These are phyloP conservation scores for Diaporthe capsici DNA, from an alignment of 2,329 filamentous ascomycete genomes.

Conservation along the genomic window DNA sequence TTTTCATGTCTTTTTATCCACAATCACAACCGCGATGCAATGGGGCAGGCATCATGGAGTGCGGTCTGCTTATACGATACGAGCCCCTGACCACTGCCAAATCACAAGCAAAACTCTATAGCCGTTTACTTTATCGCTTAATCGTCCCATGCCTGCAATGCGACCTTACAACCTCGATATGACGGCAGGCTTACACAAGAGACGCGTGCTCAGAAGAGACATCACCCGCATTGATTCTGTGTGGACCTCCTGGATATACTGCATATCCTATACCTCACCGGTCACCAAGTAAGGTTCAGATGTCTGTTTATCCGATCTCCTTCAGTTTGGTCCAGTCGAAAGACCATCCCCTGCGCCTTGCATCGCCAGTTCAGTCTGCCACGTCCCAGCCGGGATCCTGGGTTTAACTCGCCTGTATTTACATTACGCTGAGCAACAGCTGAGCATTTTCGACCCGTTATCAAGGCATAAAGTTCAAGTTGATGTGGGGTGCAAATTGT, in stretches of 20 bases:
- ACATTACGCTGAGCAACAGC: neutral
- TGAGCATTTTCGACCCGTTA: neutral
- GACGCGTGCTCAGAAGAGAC: neutral
- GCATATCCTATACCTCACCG: neutral
- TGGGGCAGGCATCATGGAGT: neutral
- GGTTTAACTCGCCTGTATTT: neutral
- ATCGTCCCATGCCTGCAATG: constrained; percentile 18
- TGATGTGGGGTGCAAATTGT: neutral
- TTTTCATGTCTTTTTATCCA: neutral
- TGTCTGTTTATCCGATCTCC: neutral
- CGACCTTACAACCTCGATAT: constrained; percentile 1
- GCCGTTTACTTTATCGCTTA: constrained; percentile 1
- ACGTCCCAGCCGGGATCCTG: neutral
- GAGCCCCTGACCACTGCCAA: neutral
- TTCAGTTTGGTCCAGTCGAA: neutral
- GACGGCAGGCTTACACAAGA: constrained; percentile 7
- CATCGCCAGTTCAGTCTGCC: neutral
- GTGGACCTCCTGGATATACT: too few species aligned
- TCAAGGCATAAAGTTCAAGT: neutral
- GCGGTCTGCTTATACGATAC: neutral
- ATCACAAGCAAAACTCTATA: neutral
- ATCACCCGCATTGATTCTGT: too few species aligned
- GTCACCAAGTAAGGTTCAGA: neutral
- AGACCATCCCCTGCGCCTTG: neutral
- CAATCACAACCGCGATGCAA: neutral